Conservation (phyloP, 2,329 filamentous ascomycete genomes). For the Pyrenophora seminiperda region DNA sequence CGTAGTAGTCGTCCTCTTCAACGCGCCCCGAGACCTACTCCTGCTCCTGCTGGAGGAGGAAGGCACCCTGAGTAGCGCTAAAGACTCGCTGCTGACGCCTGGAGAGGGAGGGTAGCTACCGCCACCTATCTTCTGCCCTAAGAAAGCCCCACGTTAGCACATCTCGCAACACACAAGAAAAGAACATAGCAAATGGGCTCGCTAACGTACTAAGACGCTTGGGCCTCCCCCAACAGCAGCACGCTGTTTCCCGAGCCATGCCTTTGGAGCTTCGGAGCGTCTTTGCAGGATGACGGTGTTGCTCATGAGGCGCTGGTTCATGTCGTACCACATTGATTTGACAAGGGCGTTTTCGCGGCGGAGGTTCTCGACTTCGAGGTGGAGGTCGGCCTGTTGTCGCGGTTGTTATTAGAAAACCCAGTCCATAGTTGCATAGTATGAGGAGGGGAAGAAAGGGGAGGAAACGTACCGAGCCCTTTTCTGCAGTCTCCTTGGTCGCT, state of each 20-base stretch:
- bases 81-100: too few species aligned
- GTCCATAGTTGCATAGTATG: not conserved
- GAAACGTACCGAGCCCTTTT: constrained; percentile 45
- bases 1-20: too few species aligned
- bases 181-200: not conserved
- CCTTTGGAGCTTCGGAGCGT: constrained; percentile 74
- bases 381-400: constrained; percentile 41
- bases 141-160: too few species aligned
- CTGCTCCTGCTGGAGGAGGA: not conserved
- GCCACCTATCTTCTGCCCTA: too few species aligned
- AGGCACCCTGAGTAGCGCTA: too few species aligned
- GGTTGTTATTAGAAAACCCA: too few species aligned
- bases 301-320: constrained; percentile 77
- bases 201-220: constrained; percentile 27
- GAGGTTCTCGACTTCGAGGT: constrained; percentile 66
- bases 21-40: too few species aligned
- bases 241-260: constrained; percentile 84
- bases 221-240: constrained; percentile 46
- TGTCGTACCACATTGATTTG: constrained; percentile 83
- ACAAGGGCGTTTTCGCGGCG: constrained; percentile 80
- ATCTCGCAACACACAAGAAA: too few species aligned
- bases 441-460: not conserved
- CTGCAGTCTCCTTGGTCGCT: constrained; percentile 41
- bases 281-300: constrained; percentile 80
- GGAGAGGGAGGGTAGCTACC: too few species aligned